Evolutionary conservation across 768 basidiomycete genomes (phyloP).

Genomic region (Rhodotorula paludigena): DNA sequence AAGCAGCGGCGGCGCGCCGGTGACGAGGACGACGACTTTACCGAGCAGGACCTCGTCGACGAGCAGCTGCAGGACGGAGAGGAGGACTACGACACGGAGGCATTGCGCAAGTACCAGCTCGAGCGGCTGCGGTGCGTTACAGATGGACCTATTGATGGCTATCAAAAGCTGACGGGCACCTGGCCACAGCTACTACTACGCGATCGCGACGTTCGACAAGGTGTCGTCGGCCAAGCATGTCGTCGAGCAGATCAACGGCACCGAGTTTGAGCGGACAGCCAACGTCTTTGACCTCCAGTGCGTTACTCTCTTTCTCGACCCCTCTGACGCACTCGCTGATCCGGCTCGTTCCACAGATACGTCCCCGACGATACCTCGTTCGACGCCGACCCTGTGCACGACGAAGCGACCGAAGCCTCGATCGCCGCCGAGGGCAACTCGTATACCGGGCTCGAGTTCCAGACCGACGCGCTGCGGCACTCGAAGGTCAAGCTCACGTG

Average conservation of each 20-base stretch:
- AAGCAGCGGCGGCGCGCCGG: constrained; percentile 6
- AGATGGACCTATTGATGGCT: neutral
- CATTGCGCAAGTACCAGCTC: constrained; percentile 82
- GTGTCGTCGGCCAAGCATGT: constrained; percentile 70
- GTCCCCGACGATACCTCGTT: constrained; percentile 44
- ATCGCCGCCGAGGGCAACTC: constrained; percentile 47
- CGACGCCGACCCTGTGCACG: constrained; percentile 54
- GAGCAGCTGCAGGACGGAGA: constrained; percentile 51
- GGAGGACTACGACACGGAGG: constrained; percentile 75
- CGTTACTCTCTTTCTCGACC: constrained; percentile 49
- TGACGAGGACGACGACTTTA: constrained; percentile 43
- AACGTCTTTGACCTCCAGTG: constrained; percentile 94
- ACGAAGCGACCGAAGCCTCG: constrained; percentile 70
- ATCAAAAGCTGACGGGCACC: constrained; percentile 1
- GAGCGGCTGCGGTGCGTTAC: constrained; percentile 77
- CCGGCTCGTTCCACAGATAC: constrained; percentile 14
- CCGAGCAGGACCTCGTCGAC: constrained; percentile 42
- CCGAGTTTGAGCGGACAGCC: constrained; percentile 92
- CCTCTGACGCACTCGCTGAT: neutral
- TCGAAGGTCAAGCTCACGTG: constrained; percentile 97
- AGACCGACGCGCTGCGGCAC: constrained; percentile 90
- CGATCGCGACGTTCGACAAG: constrained; percentile 81
- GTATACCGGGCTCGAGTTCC: constrained; percentile 78
- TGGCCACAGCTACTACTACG: constrained; percentile 78
- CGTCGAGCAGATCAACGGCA: constrained; percentile 80